Conservation (phyloP, 148 eudicot species). For the Rheum nobile region DNA sequence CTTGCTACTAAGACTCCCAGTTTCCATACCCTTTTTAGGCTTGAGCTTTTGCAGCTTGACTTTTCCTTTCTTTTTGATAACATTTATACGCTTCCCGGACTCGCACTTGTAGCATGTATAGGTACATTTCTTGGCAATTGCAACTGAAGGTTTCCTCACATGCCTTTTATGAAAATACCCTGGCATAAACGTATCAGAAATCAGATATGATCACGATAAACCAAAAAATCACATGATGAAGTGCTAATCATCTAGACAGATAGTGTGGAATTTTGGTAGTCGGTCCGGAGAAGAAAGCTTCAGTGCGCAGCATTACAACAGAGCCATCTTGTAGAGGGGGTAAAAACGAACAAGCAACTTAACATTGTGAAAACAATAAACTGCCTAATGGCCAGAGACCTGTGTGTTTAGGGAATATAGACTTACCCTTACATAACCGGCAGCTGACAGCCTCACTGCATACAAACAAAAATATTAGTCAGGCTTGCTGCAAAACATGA, state of each 20-base stretch:
- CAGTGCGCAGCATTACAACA: background rate
- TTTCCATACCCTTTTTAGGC: constrained; percentile 10
- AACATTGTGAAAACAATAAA: background rate
- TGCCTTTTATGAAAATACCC: constrained; percentile 81
- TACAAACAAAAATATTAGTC: constrained; percentile 8
- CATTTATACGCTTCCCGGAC: background rate
- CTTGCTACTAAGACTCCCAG: constrained; percentile 12
- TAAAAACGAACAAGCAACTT: background rate
- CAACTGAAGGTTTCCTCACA: constrained; percentile 48
- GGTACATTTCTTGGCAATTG: constrained; percentile 23
- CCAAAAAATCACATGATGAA: background rate
- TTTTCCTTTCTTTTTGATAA: constrained; percentile 1
- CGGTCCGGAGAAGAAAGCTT: background rate
- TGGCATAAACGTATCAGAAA: constrained; percentile 16
- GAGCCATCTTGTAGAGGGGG: background rate
- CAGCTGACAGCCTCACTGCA: constrained; percentile 93
- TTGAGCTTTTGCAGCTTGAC: constrained; percentile 9
- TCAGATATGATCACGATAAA: background rate
- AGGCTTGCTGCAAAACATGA: background rate
- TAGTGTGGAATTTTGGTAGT: background rate
- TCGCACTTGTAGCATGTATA: constrained; percentile 65
- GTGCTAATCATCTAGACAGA: background rate
- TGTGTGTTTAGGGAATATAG: background rate
- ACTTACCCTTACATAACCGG: constrained; percentile 64
- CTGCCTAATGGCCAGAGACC: background rate